Evolutionary conservation across 1,284 basidiomycete genomes (phyloP).

Genomic region (Inonotus obliquus): DNA sequence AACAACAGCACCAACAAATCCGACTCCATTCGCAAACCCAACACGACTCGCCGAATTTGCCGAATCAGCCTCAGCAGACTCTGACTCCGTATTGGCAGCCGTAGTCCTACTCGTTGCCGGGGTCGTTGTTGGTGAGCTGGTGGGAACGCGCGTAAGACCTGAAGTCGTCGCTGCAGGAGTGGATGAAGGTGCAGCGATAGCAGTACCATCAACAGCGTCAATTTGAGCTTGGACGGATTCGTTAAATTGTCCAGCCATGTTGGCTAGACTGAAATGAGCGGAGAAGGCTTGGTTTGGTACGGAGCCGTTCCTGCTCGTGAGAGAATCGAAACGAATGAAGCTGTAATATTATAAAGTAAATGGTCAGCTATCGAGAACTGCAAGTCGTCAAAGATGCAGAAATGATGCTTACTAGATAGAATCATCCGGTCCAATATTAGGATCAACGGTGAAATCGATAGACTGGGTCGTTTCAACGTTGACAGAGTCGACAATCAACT

Average conservation of each 20-base stretch:
- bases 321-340: conserved; percentile 72
- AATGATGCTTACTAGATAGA: conserved; percentile 48
- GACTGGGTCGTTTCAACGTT: conserved; percentile 55
- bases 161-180: conserved; percentile 17
- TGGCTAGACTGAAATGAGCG: conserved; percentile 64
- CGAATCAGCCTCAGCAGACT: conserved; percentile 19
- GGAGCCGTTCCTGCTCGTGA: conserved; percentile 38
- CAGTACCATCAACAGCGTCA: conserved; percentile 25
- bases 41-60: conserved; percentile 23
- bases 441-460: conserved; percentile 56
- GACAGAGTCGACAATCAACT: conserved; percentile 49
- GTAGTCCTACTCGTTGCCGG: conserved; percentile 23
- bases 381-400: neutral
- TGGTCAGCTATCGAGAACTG: neutral
- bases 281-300: conserved; percentile 73
- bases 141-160: neutral
- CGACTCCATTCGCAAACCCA: conserved; percentile 20
- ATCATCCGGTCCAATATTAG: conserved; percentile 56
- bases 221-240: conserved; percentile 49
- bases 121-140: conserved; percentile 20
- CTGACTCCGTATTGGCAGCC: conserved; percentile 21
- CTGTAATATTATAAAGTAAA: conserved; percentile 30
- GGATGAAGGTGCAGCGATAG: conserved; percentile 19
- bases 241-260: conserved; percentile 65
- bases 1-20: conserved; percentile 27